Base-by-base conservation (phyloP, 257 asterid species). In the Nemophila menziesii region DNA sequence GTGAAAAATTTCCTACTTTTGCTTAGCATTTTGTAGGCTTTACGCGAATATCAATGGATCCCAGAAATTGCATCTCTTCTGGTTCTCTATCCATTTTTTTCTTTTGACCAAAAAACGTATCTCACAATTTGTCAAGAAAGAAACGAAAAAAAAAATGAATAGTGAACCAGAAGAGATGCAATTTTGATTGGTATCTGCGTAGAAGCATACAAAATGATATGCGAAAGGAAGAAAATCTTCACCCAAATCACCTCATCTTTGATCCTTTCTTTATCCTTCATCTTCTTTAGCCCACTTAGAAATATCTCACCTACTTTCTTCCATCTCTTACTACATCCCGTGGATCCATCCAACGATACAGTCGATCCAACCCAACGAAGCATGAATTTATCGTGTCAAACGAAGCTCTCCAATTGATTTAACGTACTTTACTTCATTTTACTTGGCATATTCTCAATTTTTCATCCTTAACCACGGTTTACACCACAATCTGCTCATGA, bases 91-190 rank as follows among this genome's bases (percentile, higher is more conserved):
- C 87, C 93, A 81, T 74, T 58, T 51, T 27, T 10, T 8, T n/a
- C n/a, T n/a, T n/a, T n/a, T n/a, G n/a, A n/a, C n/a, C n/a, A n/a
- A n/a, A n/a, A n/a, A n/a, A n/a, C n/a, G n/a, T n/a, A n/a, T n/a
- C n/a, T n/a, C n/a, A n/a, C n/a, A n/a, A n/a, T n/a, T n/a, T n/a
- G n/a, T n/a, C n/a, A n/a, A n/a, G n/a, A n/a, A 2, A 8, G 9
- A n/a, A 27, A 34, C 33, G n/a, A 34, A 18, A 22, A 13, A 8
- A 10, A 27, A 51, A 58, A 74, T 81, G 93, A 84, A 81, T 5
- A 62, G 38, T 54, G 85, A 71, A n/a, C 93, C 66, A 57, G 85
- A 80, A 55, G 75, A 80, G 22, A 72, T 74, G 68, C 79, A 69
- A 56, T 69, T 62, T 17, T 74, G 22, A 64, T 71, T 14, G 80